A percentile compares a stretch with the other conserved stretches of the same genome.
Evolutionary conservation across 1,139 yeast species (phyloP).

Genomic region (Spencermartinsiella ligniputridi): DNA sequence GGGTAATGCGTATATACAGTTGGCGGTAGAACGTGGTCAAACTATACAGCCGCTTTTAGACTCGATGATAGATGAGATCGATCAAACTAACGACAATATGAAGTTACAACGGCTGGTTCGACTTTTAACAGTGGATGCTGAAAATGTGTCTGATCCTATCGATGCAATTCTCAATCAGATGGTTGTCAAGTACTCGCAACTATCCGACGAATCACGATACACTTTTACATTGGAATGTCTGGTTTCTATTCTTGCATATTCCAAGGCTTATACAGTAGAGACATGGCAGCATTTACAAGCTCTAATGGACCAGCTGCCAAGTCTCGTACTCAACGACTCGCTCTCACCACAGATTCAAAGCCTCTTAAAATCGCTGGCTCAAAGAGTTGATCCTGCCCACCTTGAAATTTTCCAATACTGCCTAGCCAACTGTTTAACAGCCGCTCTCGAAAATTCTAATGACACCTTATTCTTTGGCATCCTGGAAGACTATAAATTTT

Average conservation of each 20-base stretch:
- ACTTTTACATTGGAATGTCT: background rate
- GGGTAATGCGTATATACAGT: background rate
- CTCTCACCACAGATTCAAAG: background rate
- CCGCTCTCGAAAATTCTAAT: background rate
- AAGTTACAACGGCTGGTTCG: background rate
- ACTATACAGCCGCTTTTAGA: background rate
- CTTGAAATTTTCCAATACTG: background rate
- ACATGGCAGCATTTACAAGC: background rate
- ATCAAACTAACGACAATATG: background rate
- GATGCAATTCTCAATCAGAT: background rate
- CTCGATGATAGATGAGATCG: background rate
- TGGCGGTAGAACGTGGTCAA: background rate
- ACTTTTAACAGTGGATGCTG: background rate
- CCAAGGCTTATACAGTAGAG: background rate
- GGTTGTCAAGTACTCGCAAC: background rate
- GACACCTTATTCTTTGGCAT: background rate
- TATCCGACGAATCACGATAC: background rate
- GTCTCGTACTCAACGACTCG: background rate
- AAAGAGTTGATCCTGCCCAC: background rate
- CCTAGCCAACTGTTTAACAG: background rate
- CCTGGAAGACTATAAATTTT: background rate
- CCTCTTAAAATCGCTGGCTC: background rate
- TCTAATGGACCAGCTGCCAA: background rate
- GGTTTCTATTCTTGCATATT: background rate
- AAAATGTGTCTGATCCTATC: background rate